Percentiles rank a stretch among this genome's conserved stretches.
These are phyloP conservation scores for Suillus placidus DNA, from an alignment of 768 basidiomycete species.

Conservation along the genomic window DNA sequence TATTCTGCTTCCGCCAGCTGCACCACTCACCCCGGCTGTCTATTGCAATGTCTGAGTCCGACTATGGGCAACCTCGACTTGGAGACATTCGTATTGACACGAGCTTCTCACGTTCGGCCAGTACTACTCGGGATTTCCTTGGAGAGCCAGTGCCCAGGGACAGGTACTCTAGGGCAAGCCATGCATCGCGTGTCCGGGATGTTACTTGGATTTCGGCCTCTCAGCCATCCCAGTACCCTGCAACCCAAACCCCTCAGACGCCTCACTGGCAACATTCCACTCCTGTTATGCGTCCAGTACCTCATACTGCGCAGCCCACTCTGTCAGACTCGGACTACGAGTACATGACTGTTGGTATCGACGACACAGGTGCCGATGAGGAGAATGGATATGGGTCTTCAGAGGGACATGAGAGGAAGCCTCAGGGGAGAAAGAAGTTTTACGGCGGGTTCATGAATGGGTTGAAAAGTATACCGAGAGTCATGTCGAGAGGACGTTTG, in stretches of 20 bases:
- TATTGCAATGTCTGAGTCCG: constrained; percentile 29
- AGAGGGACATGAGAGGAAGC: constrained; percentile 31
- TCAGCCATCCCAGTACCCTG: constrained; percentile 27
- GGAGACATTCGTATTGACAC: constrained; percentile 34
- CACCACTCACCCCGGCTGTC: constrained; percentile 4
- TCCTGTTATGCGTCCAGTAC: constrained; percentile 29
- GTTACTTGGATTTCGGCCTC: constrained; percentile 35
- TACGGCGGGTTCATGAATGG: constrained; percentile 35
- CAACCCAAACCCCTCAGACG: constrained; percentile 32
- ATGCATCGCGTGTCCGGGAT: constrained; percentile 30
- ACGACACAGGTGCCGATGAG: constrained; percentile 26
- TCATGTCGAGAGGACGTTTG: constrained; percentile 35
- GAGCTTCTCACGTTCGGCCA: constrained; percentile 30
- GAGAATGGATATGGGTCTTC: constrained; percentile 27
- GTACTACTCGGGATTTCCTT: constrained; percentile 30
- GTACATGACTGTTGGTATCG: constrained; percentile 37
- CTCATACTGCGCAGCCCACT: constrained; percentile 18
- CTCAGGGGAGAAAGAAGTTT: constrained; percentile 31
- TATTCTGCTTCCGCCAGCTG: constrained; percentile 9
- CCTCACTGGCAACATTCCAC: constrained; percentile 29
- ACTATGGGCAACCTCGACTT: constrained; percentile 14
- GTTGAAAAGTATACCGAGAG: constrained; percentile 34
- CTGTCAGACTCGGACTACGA: constrained; percentile 35
- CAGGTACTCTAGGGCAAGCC: constrained; percentile 31
- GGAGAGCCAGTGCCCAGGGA: constrained; percentile 27